Conservation (phyloP, 805 yeast genomes). For the Lipomyces sp. region DNA sequence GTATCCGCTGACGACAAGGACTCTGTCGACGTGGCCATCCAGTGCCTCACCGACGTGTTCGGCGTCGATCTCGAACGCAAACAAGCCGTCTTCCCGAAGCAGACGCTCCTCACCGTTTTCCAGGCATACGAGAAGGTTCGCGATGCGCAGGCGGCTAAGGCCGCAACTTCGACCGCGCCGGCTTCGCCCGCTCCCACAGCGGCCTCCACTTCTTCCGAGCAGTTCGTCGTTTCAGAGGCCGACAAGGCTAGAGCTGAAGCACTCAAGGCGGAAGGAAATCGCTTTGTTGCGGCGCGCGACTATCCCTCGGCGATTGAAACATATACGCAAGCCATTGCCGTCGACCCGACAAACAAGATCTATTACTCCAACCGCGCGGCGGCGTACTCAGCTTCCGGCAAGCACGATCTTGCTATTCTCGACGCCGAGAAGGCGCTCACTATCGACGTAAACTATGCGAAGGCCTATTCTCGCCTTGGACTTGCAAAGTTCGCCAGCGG, state of each 20-base stretch:
- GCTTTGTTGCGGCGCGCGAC: conserved; percentile 75
- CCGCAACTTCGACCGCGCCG: conserved; percentile 28
- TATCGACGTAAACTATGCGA: conserved; percentile 74
- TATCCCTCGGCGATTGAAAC: conserved; percentile 67
- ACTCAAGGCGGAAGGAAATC: conserved; percentile 83
- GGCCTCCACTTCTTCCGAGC: conserved; percentile 17
- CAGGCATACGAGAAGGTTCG: conserved; percentile 43
- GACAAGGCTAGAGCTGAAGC: conserved; percentile 77
- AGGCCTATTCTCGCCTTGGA: conserved; percentile 93
- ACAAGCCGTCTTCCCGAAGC: conserved; percentile 32
- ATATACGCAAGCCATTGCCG: conserved; percentile 75
- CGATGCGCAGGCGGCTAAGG: conserved; percentile 19
- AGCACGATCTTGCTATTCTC: conserved; percentile 71
- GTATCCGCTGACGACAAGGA: conserved; percentile 78
- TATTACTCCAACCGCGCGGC: conserved; percentile 95
- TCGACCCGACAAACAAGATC: conserved; percentile 71
- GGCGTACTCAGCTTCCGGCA: conserved; percentile 74
- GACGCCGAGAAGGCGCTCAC: conserved; percentile 84
- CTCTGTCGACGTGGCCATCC: conserved; percentile 80
- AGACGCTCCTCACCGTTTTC: conserved; percentile 51
- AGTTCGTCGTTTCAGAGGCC: conserved; percentile 36
- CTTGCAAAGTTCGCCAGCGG: conserved; percentile 92
- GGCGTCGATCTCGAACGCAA: conserved; percentile 52
- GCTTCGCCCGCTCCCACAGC: conserved; percentile 34
- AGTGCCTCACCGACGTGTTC: conserved; percentile 82